phyloP scores from a whole-genome alignment of 768 basidiomycete genomes.

The Gyrodon lividus region DNA sequence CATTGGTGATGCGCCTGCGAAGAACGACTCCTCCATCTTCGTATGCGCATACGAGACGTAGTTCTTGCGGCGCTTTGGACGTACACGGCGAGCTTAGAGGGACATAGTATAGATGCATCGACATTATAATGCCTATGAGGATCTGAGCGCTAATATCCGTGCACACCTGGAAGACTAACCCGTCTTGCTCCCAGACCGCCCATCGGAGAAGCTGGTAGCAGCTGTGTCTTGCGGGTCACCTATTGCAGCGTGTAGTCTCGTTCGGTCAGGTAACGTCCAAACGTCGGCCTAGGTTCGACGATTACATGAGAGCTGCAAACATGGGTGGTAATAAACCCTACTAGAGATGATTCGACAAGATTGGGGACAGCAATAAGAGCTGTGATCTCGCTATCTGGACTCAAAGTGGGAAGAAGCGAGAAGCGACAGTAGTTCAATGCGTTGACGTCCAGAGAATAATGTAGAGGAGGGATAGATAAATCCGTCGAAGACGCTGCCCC shows the following conservation, averaged over 20 bases:
- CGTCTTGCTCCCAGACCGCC: constrained; percentile 53
- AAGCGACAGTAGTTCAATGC: constrained; percentile 93
- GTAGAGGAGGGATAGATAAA: constrained; percentile 48
- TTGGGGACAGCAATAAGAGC: constrained; percentile 83
- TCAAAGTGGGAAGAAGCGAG: constrained; percentile 50
- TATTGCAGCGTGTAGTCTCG: constrained; percentile 81
- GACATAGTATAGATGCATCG: constrained; percentile 61
- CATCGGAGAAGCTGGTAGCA: constrained; percentile 32
- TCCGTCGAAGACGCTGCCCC: constrained; percentile 54
- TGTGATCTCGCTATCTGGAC: constrained; percentile 11
- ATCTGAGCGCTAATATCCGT: background rate
- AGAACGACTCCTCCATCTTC: constrained; percentile 87
- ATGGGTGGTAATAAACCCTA: constrained; percentile 31
- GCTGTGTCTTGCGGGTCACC: constrained; percentile 51
- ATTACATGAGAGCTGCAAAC: background rate
- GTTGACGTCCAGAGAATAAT: constrained; percentile 83
- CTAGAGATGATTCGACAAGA: constrained; percentile 82
- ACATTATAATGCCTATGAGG: constrained; percentile 82
- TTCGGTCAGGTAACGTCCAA: constrained; percentile 69
- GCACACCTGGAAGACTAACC: constrained; percentile 38
- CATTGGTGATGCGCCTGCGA: constrained; percentile 44
- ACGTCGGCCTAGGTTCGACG: constrained; percentile 67
- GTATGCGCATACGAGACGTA: constrained; percentile 73
- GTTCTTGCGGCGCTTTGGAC: constrained; percentile 32
- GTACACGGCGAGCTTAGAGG: constrained; percentile 32